Base-by-base conservation (phyloP, 371 early-diverging fungal species). In the Cladochytrium tenue region DNA sequence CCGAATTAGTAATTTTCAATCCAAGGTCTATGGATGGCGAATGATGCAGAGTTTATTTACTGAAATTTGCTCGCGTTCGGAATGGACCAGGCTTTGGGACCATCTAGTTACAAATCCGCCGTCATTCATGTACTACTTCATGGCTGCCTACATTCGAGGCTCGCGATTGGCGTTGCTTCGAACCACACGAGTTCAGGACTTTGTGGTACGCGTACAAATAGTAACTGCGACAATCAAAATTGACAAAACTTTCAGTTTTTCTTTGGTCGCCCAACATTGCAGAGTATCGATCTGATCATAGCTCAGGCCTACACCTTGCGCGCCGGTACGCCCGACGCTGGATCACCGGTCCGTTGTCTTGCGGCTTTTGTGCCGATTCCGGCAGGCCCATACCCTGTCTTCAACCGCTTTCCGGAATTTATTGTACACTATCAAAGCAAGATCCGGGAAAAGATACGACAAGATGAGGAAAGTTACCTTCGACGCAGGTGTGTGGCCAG, bases 81-180 rank as follows among this genome's bases (percentile, higher is more conserved):
- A 80, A 51, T 86, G 86, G 86, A 56, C 75, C 2, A 64, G 53
- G 34, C 51, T 83, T 3, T 80, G 78, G 84, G 86, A 86, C 58
- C 83, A 86, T 60, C 28, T 82, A 4, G 32, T 86, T 4, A 73
- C 77, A 23, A 75, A 76, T 56, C 72, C 66, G 13, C 83, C 83
- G 1, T 62, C 66, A 23, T 83, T 73, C 53, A 35, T 81, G 60
- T 82, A 82, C 56, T 71, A 76, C 58, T 70, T 82, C 62, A 28
- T 78, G 1, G 65, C 77, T 1, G 77, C 82, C 7, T 84, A 78
- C 53, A 51, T 83, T 27, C 58, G 62, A 28, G 35, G 51, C n/a
- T 72, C 68, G 35, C 67, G 78, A 15, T 56, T 36, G 1, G 52
- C 76, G 2, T 62, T 85, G 35, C 32, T 85, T 62, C 62, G 26